phyloP scores from a whole-genome alignment of 805 yeast species.

The Starmerella kuoi region DNA sequence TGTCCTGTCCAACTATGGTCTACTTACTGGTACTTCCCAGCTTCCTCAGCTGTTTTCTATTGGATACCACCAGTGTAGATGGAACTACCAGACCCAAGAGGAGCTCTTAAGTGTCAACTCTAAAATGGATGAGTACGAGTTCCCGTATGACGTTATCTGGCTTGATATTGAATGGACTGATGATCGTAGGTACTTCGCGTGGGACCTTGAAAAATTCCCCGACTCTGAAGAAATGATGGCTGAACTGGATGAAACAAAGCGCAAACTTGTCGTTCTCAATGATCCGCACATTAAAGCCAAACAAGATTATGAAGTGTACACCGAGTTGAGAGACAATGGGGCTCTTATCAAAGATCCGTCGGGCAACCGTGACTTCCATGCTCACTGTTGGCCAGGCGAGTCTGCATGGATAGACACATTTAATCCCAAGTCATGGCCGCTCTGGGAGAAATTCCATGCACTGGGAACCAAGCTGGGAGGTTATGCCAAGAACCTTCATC shows the following conservation, averaged over 20 bases:
- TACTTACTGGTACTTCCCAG: conserved; percentile 56
- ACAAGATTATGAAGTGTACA: conserved; percentile 49
- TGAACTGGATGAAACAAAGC: conserved; percentile 54
- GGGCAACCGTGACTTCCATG: conserved; percentile 44
- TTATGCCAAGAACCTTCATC: conserved; percentile 49
- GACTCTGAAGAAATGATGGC: conserved; percentile 58
- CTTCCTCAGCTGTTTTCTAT: conserved; percentile 69
- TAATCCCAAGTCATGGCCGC: conserved; percentile 44
- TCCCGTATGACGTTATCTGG: conserved; percentile 92
- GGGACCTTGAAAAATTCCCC: conserved; percentile 68
- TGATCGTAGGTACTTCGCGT: conserved; percentile 76
- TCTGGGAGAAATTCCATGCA: conserved; percentile 46
- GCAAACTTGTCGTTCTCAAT: conserved; percentile 71
- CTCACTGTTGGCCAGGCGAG: conserved; percentile 98
- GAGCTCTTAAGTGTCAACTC: conserved; percentile 67
- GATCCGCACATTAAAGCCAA: conserved; percentile 78
- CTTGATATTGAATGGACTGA: conserved; percentile 88
- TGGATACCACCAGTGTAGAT: conserved; percentile 93
- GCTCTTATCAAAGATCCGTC: conserved; percentile 33
- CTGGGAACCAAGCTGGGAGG: conserved; percentile 39
- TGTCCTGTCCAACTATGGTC: conserved; percentile 50
- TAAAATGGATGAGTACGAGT: conserved; percentile 55
- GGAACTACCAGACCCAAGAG: conserved; percentile 86
- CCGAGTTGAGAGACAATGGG: conserved; percentile 34
- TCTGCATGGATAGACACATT: conserved; percentile 87